phyloP scores from a whole-genome alignment of 2,329 filamentous ascomycete species.

The Aureobasidium sp. region DNA sequence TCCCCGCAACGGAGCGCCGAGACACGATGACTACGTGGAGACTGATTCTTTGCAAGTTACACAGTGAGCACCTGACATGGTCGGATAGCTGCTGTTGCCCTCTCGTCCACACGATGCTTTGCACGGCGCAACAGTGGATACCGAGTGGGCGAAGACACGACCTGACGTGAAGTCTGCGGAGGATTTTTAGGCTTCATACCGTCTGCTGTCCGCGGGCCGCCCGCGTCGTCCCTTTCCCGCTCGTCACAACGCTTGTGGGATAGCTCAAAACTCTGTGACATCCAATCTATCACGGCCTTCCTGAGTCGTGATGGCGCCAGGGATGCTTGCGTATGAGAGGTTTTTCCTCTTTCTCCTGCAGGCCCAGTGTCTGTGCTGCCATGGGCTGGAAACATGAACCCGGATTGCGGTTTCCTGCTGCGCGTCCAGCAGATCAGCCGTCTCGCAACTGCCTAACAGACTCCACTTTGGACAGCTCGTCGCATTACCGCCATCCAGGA shows the following conservation, averaged over 20 bases:
- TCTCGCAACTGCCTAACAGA: slow-evolving; percentile 2
- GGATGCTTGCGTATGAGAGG: slow-evolving; percentile 4
- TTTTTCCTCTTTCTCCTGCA: background rate
- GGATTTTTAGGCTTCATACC: slow-evolving; percentile 14
- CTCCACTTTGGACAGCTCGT: background rate
- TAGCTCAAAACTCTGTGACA: slow-evolving; percentile 4
- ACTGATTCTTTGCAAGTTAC: background rate
- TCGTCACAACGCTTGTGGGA: slow-evolving; percentile 12
- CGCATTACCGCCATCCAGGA: slow-evolving; percentile 13
- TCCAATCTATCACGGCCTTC: background rate
- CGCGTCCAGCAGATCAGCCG: slow-evolving; percentile 13
- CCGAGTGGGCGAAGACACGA: background rate
- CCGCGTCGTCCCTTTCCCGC: slow-evolving; percentile 12
- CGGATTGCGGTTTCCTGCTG: slow-evolving; percentile 9
- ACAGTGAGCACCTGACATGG: slow-evolving; percentile 1
- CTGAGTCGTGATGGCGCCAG: slow-evolving; percentile 11
- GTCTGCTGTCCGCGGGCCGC: slow-evolving; percentile 12
- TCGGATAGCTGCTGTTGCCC: background rate
- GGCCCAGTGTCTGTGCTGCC: slow-evolving; percentile 5
- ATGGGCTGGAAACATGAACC: slow-evolving; percentile 10
- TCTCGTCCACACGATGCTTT: slow-evolving; percentile 1
- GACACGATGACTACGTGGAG: slow-evolving; percentile 10
- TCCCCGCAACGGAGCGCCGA: slow-evolving; percentile 1
- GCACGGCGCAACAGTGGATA: background rate
- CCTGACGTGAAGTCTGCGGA: slow-evolving; percentile 8